Evolutionary conservation across 768 basidiomycete genomes (phyloP), one percentile per base, ranked within the genome.

Genomic region (Termitomyces sp.): DNA sequence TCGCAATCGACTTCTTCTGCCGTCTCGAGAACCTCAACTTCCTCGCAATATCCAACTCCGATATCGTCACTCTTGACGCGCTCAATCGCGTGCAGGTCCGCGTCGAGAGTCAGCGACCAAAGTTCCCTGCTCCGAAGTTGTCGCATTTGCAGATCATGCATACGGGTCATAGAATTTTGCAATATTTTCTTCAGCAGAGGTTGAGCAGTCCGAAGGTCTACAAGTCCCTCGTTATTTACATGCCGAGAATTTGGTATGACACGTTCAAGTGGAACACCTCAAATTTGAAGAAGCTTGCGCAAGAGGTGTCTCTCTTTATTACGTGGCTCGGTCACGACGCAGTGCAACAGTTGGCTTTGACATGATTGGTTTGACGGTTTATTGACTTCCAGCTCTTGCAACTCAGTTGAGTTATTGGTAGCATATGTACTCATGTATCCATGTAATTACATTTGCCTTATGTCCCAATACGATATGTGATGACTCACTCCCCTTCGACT

Each of bases 1-100:
- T 36, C 4, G 29, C 57, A 4, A 8, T 51, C n/a, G 36, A 55
- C 1, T 61, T 61, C 48, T 61, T 61, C 13, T 49, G 42, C 37
- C 26, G 22, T 34, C 41, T 58, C 13, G 55, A 26, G 29, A 34
- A 22, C 24, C 24, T 61, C 15, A 31, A 39, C 4, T 36, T 16
- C 37, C 57, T 61, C 29, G n/a, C 26, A 2, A 13, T 61, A 28
- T 28, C 4, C 6, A 36, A 24, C n/a, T 50, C 57, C 28, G 60
- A 61, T 20, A 7, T 22, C 6, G 57, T 42, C 50, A 58, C 60
- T 20, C 36, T 58, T 18, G 36, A 37, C 12, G 51, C 51, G 16
- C 36, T 51, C 18, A 51, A 51, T 28, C 34, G 36, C 10, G 24
- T 51, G 8, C 36, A 51, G 13, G 12, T 37, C 5, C 24, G 10